phyloP scores from a whole-genome alignment of 2,329 filamentous ascomycete species.

The Ceratocystis lukuohia region DNA sequence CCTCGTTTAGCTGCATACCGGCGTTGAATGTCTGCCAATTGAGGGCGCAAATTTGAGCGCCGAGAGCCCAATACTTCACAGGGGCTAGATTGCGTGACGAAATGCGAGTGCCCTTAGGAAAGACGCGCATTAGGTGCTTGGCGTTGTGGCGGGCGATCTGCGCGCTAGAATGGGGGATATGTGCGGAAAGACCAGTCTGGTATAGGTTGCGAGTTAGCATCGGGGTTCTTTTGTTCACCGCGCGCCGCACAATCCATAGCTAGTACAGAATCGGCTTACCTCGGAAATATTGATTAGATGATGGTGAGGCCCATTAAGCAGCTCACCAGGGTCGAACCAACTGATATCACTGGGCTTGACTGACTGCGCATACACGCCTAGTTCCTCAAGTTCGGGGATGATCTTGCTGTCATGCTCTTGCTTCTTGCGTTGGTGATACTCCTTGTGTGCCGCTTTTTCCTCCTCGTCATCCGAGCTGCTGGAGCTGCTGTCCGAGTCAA shows the following conservation, averaged over 20 bases:
- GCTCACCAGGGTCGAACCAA: constrained; percentile 42
- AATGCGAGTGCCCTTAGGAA: constrained; percentile 55
- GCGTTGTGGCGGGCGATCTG: constrained; percentile 49
- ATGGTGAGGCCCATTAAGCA: constrained; percentile 46
- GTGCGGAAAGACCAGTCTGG: constrained; percentile 5
- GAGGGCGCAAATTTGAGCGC: constrained; percentile 55
- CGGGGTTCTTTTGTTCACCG: no score
- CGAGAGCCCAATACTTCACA: constrained; percentile 51
- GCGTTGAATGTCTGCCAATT: constrained; percentile 58
- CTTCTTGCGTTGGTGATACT: constrained; percentile 39
- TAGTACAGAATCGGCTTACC: neutral
- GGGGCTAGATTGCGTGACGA: constrained; percentile 51
- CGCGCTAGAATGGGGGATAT: constrained; percentile 28
- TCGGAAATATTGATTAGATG: constrained; percentile 59
- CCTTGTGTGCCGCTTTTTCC: constrained; percentile 34
- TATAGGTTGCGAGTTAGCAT: neutral
- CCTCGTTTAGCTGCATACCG: constrained; percentile 55
- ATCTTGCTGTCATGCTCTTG: constrained; percentile 40
- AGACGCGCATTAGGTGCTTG: constrained; percentile 55
- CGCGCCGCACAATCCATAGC: no score
- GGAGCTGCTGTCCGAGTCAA: constrained; percentile 28
- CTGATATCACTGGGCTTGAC: constrained; percentile 54
- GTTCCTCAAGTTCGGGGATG: constrained; percentile 49
- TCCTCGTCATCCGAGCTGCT: constrained; percentile 34
- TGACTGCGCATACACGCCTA: constrained; percentile 57